Evolutionary conservation across 1,284 basidiomycete genomes (phyloP).

Genomic region (Anthracocystis panici-leucophaei): DNA sequence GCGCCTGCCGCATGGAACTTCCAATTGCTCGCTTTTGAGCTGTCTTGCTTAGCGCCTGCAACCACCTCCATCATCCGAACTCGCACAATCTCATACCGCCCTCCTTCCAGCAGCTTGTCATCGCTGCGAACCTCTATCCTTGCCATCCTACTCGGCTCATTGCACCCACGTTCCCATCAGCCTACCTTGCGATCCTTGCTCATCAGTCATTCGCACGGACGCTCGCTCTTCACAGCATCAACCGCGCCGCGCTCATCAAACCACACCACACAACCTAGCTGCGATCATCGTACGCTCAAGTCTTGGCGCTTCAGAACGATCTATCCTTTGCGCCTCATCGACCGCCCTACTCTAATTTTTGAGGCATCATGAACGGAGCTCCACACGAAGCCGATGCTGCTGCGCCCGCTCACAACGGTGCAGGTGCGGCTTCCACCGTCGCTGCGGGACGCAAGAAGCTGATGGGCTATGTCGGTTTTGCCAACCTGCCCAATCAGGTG

Average conservation of each 20-base stretch:
- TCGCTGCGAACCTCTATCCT: constrained; percentile 9
- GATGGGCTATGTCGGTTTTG: constrained; percentile 68
- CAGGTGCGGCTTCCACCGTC: constrained; percentile 11
- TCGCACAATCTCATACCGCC: constrained; percentile 13
- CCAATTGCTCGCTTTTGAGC: constrained; percentile 10
- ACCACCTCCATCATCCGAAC: constrained; percentile 17
- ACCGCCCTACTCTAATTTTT: not conserved
- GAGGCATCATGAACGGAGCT: constrained; percentile 33
- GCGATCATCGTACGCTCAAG: not conserved
- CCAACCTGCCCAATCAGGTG: constrained; percentile 68
- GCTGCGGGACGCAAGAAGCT: constrained; percentile 57
- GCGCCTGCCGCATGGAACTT: constrained; percentile 16
- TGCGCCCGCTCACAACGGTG: constrained; percentile 14
- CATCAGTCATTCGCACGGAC: constrained; percentile 1
- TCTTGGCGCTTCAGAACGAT: not conserved
- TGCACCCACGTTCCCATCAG: not conserved
- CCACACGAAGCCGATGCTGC: constrained; percentile 20
- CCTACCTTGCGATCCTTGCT: not conserved
- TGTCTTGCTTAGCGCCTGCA: constrained; percentile 18
- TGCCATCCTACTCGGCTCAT: not conserved
- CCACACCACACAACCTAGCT: not conserved
- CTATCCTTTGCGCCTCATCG: not conserved
- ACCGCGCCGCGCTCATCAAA: not conserved
- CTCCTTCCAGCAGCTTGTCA: constrained; percentile 11
- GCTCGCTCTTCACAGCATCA: not conserved